Evolutionary conservation across 1,284 basidiomycete genomes (phyloP), one percentile per base, ranked within the genome.

Genomic region (Leucoagaricus sp.): DNA sequence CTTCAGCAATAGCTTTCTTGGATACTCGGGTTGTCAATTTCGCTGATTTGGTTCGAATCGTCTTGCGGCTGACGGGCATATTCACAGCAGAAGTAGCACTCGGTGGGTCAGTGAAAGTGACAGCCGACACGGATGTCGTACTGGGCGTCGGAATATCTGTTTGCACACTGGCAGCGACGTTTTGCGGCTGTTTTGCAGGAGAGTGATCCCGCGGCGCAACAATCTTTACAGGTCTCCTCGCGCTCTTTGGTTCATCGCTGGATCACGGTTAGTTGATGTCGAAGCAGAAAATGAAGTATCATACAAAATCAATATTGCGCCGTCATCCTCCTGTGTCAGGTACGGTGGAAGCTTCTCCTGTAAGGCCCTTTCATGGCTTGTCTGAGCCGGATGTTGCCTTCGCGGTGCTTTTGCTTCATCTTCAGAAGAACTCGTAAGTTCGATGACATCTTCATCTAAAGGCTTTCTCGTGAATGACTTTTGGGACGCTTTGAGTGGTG

Each of bases 171-270:
- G 23, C 12, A 21, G 31, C 29, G 19, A n/a, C 40, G 17, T 49
- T 40, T 13, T 23, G 17, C 19, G 17, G 10, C 26, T 42, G 49
- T 40, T 53, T 45, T 23, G 46, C 29, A 26, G 36, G 42, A 42
- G 54, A 41, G n/a, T 26, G 34, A 29, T 49, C 29, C 34, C 38
- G 31, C 10, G 57, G 64, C 48, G 44, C 49, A 31, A 54, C 58
- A 33, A 57, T 58, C n/a, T 65, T 73, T 28, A 78, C 60, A 6
- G 82, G 84, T 59, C 71, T 82, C 33, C 72, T 73, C 10, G 78
- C 73, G 46, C 69, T 70, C 47, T 66, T 76, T 8, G 82, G 80
- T 57, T 82, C 82, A 57, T 84, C 65, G 15, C 79, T 81, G 21
- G n/a, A 34, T 8, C 17, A 38, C 29, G 23, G 15, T 26, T 21